Conservation (phyloP, 176 grass and related monocot species). For the Hsuehochloa calcarea region DNA sequence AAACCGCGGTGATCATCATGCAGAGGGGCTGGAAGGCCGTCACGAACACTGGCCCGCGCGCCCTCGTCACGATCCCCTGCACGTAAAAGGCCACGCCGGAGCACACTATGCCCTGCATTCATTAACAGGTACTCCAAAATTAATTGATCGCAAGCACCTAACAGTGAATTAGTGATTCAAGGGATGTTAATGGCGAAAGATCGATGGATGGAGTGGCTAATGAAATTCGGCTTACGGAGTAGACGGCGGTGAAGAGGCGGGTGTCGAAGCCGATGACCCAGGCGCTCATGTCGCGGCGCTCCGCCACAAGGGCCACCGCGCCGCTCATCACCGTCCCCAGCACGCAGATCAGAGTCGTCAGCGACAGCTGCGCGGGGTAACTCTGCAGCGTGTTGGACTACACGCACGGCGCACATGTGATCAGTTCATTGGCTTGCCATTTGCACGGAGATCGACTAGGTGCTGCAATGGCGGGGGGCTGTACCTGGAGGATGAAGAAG, state of each 20-base stretch:
- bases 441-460: not conserved
- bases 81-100: slow-evolving; percentile 87
- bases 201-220: too few species aligned
- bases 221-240: slow-evolving; percentile 43
- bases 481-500: slow-evolving; percentile 91
- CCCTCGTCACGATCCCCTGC: slow-evolving; percentile 74
- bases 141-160: too few species aligned
- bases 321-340: slow-evolving; percentile 50
- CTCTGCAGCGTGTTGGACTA: slow-evolving; percentile 73
- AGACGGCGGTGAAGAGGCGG: slow-evolving; percentile 80
- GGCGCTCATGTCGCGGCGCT: slow-evolving; percentile 48
- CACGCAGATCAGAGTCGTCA: slow-evolving; percentile 66
- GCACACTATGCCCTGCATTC: slow-evolving; percentile 77
- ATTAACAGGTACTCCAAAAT: not conserved
- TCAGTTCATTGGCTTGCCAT: not conserved
- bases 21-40: slow-evolving; percentile 92
- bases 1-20: slow-evolving; percentile 81
- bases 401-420: not conserved
- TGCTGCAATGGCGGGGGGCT: not conserved
- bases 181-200: too few species aligned
- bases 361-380: slow-evolving; percentile 75
- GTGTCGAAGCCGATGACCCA: slow-evolving; percentile 86
- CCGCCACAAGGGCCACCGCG: slow-evolving; percentile 56
- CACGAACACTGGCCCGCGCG: slow-evolving; percentile 89
- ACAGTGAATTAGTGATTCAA: too few species aligned